phyloP scores from a whole-genome alignment of 2,329 filamentous ascomycete genomes.

The Calonectria multiphialidica region DNA sequence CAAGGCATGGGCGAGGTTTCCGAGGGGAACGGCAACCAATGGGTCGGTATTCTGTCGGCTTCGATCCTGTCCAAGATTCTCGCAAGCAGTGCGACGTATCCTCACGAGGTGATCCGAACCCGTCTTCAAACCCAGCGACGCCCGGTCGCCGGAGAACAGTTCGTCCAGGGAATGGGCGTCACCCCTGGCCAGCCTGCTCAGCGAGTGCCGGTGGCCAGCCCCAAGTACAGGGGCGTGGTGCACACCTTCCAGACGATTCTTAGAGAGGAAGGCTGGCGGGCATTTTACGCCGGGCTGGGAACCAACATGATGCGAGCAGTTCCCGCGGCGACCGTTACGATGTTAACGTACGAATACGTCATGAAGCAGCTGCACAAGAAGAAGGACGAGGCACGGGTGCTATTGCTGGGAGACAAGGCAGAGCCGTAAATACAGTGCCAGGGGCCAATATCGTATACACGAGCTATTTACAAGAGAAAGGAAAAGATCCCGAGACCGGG shows the following conservation, averaged over 20 bases:
- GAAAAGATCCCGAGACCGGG: conserved; percentile 19
- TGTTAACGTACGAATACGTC: conserved; percentile 93
- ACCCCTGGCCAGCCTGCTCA: conserved; percentile 42
- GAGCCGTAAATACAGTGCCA: conserved; percentile 30
- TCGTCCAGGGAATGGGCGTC: conserved; percentile 63
- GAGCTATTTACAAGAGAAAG: conserved; percentile 24
- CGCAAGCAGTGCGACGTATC: conserved; percentile 95
- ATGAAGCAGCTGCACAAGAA: conserved; percentile 65
- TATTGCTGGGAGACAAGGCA: conserved; percentile 29
- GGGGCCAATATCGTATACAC: conserved; percentile 11
- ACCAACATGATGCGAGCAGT: conserved; percentile 98
- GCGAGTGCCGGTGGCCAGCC: conserved; percentile 43
- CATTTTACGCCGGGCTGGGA: conserved; percentile 97
- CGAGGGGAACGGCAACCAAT: conserved; percentile 69
- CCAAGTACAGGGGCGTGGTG: conserved; percentile 82
- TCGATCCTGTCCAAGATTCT: conserved; percentile 95
- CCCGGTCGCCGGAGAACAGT: conserved; percentile 68
- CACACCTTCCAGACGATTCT: conserved; percentile 88
- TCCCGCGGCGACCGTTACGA: conserved; percentile 95
- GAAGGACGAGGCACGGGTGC: conserved; percentile 52
- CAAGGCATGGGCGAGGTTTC: conserved; percentile 80
- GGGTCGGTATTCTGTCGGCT: conserved; percentile 85
- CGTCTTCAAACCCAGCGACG: conserved; percentile 93
- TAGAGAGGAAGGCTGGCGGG: conserved; percentile 92
- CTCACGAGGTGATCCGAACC: conserved; percentile 95